Conservation (phyloP, 768 basidiomycete species). For the Mycena indigotica region DNA sequence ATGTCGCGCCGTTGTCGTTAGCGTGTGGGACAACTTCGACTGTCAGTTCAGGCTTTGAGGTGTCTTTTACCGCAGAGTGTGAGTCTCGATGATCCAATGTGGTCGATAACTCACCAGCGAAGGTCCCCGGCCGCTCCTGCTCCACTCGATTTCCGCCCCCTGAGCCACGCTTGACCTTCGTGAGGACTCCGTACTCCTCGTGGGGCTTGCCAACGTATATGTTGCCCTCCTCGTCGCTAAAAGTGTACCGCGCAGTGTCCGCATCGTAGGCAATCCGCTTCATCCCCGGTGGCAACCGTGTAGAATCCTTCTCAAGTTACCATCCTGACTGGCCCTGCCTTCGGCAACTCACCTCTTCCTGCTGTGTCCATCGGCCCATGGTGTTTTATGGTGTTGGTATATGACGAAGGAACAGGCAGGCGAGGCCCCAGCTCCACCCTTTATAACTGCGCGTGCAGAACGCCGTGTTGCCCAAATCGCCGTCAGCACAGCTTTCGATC, state of each 20-base stretch:
- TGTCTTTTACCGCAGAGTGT: background rate
- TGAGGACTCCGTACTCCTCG: slow-evolving; percentile 47
- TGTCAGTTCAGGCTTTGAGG: background rate
- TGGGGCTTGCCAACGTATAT: slow-evolving; percentile 49
- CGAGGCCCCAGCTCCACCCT: too few species aligned
- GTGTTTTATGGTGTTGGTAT: too few species aligned
- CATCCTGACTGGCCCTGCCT: background rate
- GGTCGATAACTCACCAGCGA: slow-evolving; percentile 2
- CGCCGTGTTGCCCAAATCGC: too few species aligned
- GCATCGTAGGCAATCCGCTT: slow-evolving; percentile 56
- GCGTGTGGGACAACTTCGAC: slow-evolving; percentile 11
- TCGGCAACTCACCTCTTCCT: slow-evolving; percentile 35
- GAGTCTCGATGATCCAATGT: too few species aligned
- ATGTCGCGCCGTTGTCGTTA: slow-evolving; percentile 35
- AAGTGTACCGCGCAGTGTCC: slow-evolving; percentile 53
- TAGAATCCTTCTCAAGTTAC: slow-evolving; percentile 33
- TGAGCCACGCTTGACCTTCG: slow-evolving; percentile 29
- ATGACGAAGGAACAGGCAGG: too few species aligned
- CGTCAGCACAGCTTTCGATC: too few species aligned
- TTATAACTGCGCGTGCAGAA: too few species aligned
- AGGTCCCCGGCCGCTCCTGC: slow-evolving; percentile 21
- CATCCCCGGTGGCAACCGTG: slow-evolving; percentile 49
- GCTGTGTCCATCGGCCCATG: slow-evolving; percentile 38
- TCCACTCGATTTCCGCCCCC: too few species aligned
- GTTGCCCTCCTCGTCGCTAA: slow-evolving; percentile 46